Percentiles rank a stretch among this genome's conserved stretches.
These are phyloP conservation scores for Phytophthora cryptogea DNA, from an alignment of 352 stramenopile species.

Conservation along the genomic window DNA sequence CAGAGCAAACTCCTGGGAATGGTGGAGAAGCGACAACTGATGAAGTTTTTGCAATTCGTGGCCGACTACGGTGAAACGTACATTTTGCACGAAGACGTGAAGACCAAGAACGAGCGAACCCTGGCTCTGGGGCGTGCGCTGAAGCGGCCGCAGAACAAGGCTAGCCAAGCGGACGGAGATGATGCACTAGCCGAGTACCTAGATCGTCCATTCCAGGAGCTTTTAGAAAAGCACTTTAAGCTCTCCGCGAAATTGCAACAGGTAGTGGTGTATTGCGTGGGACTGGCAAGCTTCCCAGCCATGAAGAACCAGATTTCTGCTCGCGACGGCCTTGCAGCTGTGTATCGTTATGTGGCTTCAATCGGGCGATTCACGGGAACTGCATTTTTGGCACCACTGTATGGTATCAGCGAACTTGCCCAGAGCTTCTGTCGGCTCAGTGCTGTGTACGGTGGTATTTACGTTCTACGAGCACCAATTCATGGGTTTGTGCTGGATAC, in stretches of 20 bases:
- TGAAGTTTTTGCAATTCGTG: conserved; percentile 92
- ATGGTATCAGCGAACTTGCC: conserved; percentile 84
- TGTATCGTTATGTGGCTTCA: conserved; percentile 71
- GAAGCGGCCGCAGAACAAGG: conserved; percentile 89
- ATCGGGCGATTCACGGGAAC: conserved; percentile 88
- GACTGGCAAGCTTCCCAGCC: conserved; percentile 62
- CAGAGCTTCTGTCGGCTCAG: conserved; percentile 89
- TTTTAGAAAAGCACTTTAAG: conserved; percentile 75
- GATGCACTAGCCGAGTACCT: conserved; percentile 44
- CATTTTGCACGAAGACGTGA: conserved; percentile 74
- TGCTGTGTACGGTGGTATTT: conserved; percentile 88
- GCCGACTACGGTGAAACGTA: conserved; percentile 83
- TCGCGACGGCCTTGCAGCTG: conserved; percentile 48
- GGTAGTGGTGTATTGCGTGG: conserved; percentile 88
- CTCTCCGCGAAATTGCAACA: conserved; percentile 79
- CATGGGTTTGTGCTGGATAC: conserved; percentile 57
- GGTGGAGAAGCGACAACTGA: conserved; percentile 89
- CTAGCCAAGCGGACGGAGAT: conserved; percentile 41
- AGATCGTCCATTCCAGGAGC: conserved; percentile 67
- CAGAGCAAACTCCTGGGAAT: conserved; percentile 82
- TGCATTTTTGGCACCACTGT: conserved; percentile 83
- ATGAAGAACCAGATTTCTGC: conserved; percentile 57
- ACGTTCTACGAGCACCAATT: conserved; percentile 76
- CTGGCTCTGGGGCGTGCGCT: conserved; percentile 79
- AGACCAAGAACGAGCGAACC: conserved; percentile 85